Evolutionary conservation across 345 rosid species (phyloP).

Genomic region (Populus deltoides): DNA sequence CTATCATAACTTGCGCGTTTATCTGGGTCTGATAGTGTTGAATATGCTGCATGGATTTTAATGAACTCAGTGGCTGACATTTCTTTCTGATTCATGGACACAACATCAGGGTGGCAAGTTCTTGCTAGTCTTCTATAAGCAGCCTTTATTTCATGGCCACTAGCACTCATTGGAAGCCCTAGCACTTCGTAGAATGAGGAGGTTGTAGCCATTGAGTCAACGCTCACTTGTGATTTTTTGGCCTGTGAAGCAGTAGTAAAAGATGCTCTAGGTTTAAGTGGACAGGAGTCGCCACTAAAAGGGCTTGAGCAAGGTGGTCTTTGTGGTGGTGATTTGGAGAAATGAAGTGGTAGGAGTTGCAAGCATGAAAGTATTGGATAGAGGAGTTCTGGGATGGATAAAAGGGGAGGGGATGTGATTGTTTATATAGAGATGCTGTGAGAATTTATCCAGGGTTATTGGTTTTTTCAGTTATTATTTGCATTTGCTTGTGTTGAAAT

Average conservation of each 20-base stretch:
- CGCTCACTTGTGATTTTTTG: not conserved
- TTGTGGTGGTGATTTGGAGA: not conserved
- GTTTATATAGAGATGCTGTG: not conserved
- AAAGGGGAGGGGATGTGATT: not conserved
- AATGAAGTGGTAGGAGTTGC: not conserved
- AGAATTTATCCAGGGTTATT: not conserved
- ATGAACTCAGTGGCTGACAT: conserved; percentile 43
- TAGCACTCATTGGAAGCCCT: conserved; percentile 46
- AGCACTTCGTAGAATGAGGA: conserved; percentile 48
- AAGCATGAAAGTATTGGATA: not conserved
- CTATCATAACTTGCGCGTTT: conserved; percentile 52
- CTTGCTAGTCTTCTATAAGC: conserved; percentile 61
- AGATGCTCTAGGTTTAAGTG: not conserved
- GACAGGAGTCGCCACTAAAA: not conserved
- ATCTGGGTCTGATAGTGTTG: conserved; percentile 50
- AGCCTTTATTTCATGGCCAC: conserved; percentile 41
- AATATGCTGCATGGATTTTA: conserved; percentile 53
- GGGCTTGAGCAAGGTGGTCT: not conserved
- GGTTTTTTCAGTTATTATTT: not conserved
- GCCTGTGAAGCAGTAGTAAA: not conserved
- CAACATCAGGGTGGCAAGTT: conserved; percentile 57
- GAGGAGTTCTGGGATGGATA: not conserved
- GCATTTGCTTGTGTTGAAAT: conserved; percentile 3
- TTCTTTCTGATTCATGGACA: conserved; percentile 36
- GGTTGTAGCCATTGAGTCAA: conserved; percentile 22